Conservation (phyloP, 768 basidiomycete species). For the Crepidotus variabilis region DNA sequence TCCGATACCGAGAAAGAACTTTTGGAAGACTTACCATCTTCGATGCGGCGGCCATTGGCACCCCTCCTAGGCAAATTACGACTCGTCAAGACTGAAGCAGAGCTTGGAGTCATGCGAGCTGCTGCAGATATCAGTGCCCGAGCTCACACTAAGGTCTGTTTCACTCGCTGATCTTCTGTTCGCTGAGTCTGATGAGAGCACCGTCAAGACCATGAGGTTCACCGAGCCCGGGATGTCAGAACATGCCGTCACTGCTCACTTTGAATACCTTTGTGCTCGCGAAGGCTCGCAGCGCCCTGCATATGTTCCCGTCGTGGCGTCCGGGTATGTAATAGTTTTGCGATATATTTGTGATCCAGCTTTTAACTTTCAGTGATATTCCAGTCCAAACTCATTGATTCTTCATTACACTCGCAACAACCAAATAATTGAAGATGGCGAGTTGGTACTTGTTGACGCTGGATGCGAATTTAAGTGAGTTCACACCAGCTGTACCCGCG, state of each 20-base stretch:
- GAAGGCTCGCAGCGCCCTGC: conserved; percentile 82
- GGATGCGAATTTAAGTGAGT: conserved; percentile 86
- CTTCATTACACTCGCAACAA: conserved; percentile 96
- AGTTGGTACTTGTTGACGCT: conserved; percentile 85
- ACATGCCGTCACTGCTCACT: conserved; percentile 60
- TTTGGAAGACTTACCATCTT: conserved; percentile 48
- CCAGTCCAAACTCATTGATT: conserved; percentile 79
- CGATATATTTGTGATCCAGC: background rate
- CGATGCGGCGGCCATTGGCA: conserved; percentile 48
- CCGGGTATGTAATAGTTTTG: conserved; percentile 54
- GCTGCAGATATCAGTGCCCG: conserved; percentile 87
- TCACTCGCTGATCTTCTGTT: background rate
- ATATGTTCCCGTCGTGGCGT: conserved; percentile 98
- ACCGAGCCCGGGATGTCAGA: conserved; percentile 40
- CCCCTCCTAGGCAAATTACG: conserved; percentile 70
- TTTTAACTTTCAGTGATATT: background rate
- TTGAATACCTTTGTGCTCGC: conserved; percentile 83
- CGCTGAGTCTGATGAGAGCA: no score
- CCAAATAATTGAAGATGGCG: conserved; percentile 63
- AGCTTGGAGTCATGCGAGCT: conserved; percentile 73
- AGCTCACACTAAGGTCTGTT: conserved; percentile 75
- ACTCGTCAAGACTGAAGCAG: conserved; percentile 73
- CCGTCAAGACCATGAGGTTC: conserved; percentile 77
- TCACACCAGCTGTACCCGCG: background rate
- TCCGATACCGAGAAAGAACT: conserved; percentile 42